Evolutionary conservation across 306 rosid species (phyloP).

Genomic region (Prunus mume): DNA sequence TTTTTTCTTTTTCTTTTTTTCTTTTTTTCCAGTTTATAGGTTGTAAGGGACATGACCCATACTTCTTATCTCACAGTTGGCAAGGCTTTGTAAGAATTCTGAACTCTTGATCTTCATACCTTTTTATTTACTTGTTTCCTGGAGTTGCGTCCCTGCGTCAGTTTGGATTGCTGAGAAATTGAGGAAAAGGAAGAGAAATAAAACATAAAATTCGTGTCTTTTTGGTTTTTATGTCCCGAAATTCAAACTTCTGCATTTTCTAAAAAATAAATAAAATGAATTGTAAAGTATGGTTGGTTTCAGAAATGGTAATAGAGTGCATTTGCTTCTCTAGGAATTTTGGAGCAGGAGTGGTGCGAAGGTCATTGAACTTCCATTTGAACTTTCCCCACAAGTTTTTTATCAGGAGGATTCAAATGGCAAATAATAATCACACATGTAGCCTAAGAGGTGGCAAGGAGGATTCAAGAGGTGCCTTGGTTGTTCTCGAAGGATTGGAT

Average conservation of each 20-base stretch:
- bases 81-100: slow-evolving; percentile 27
- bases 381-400: slow-evolving; percentile 6
- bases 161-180: not conserved
- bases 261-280: not conserved
- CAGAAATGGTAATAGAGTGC: not conserved
- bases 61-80: slow-evolving; percentile 16
- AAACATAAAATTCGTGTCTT: not conserved
- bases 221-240: not conserved
- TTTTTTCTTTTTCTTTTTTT: not conserved
- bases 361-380: slow-evolving; percentile 9
- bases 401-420: slow-evolving; percentile 23
- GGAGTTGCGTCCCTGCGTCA: not conserved
- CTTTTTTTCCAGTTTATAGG: not conserved
- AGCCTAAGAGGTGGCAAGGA: slow-evolving; percentile 10
- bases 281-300: not conserved
- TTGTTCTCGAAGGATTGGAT: slow-evolving; percentile 94
- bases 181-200: not conserved
- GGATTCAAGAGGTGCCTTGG: slow-evolving; percentile 52
- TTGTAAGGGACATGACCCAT: slow-evolving; percentile 22
- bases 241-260: too few species aligned
- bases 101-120: not conserved
- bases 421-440: not conserved
- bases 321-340: slow-evolving; percentile 28
- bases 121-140: not conserved
- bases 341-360: slow-evolving; percentile 16